phyloP scores from a whole-genome alignment of 2,329 filamentous ascomycete species.

The Botrytis paeoniae region DNA sequence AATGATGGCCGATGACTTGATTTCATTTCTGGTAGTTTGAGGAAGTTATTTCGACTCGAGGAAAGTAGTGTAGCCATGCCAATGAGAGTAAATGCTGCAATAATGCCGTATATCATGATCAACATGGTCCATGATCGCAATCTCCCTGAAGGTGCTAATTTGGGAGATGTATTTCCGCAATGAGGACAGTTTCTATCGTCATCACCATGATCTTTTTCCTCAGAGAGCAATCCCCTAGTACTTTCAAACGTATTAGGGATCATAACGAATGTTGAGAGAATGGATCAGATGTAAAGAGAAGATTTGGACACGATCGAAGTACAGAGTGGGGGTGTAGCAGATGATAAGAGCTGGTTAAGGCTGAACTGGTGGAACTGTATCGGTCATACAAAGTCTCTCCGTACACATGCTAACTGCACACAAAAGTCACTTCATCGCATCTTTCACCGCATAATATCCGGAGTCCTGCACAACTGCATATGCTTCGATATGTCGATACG shows the following conservation, averaged over 20 bases:
- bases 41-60: constrained; percentile 1
- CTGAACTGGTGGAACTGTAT: neutral
- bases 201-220: neutral
- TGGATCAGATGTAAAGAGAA: neutral
- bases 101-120: neutral
- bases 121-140: neutral
- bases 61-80: constrained; percentile 5
- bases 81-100: neutral
- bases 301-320: neutral
- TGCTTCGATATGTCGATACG: neutral
- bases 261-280: neutral
- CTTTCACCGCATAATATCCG: neutral
- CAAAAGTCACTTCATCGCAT: neutral
- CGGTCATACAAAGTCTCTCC: neutral
- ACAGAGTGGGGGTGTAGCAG: neutral
- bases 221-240: neutral
- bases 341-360: constrained; percentile 9
- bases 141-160: neutral
- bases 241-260: neutral
- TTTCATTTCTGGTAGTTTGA: neutral
- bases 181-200: neutral
- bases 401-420: neutral
- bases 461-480: neutral
- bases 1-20: constrained; percentile 5
- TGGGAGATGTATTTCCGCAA: neutral